These are phyloP conservation scores for Tetratostichococcus sp. DNA, from an alignment of 139 green algal genomes.

Conservation along the genomic window DNA sequence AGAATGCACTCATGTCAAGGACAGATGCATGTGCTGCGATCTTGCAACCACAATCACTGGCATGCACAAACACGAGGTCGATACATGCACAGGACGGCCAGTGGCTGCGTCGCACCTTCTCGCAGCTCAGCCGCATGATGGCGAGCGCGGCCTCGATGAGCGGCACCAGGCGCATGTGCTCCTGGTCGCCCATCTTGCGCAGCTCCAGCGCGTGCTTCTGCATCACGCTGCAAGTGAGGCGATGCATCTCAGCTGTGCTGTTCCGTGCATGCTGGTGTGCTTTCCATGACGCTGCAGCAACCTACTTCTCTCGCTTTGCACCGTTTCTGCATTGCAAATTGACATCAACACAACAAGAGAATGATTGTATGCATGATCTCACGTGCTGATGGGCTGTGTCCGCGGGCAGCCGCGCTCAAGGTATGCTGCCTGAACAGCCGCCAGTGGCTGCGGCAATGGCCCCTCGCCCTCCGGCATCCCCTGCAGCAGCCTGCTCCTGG, in stretches of 20 bases:
- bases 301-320: too few species aligned
- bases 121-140: constrained; percentile 79
- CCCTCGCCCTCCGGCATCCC: background rate
- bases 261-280: too few species aligned
- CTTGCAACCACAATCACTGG: too few species aligned
- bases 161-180: constrained; percentile 57
- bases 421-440: background rate
- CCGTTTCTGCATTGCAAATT: too few species aligned
- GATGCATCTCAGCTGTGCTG: too few species aligned
- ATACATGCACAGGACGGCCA: too few species aligned
- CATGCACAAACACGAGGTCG: too few species aligned
- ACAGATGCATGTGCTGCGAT: background rate
- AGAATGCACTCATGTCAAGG: too few species aligned
- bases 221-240: constrained; percentile 4
- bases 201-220: constrained; percentile 34
- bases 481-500: background rate
- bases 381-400: background rate
- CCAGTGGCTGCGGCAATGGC: background rate
- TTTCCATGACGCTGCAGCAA: too few species aligned
- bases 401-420: background rate
- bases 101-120: too few species aligned
- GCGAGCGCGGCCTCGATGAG: constrained; percentile 72
- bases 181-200: constrained; percentile 15
- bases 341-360: background rate
- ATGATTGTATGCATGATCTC: too few species aligned